Evolutionary conservation across 306 rosid species (phyloP).

Genomic region (Trichosanthes truncata): DNA sequence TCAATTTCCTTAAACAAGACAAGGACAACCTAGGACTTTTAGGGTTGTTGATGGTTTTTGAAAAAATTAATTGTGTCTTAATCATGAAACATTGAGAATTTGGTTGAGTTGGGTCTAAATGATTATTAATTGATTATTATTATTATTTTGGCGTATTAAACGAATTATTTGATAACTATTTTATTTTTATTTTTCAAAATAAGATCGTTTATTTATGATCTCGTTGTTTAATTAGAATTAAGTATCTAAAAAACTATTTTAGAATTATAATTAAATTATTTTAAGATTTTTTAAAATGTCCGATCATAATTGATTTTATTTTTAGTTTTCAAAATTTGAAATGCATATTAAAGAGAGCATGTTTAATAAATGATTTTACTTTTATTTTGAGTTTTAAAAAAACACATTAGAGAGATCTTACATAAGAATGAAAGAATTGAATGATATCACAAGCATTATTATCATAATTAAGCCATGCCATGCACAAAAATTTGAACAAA

Average conservation of each 20-base stretch:
- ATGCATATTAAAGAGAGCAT: not conserved
- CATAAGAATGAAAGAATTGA: not conserved
- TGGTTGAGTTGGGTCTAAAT: not conserved
- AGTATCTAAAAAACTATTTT: too few relatives aligned
- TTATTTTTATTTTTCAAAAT: not conserved
- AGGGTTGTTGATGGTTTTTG: rapidly evolving
- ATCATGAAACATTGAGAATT: not conserved
- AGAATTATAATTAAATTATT: too few relatives aligned
- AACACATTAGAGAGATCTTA: not conserved
- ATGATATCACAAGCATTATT: not conserved
- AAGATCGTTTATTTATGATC: not conserved
- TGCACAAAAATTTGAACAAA: not conserved
- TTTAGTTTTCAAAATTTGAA: too few relatives aligned
- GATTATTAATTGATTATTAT: too few relatives aligned
- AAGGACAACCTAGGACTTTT: not conserved
- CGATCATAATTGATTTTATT: too few relatives aligned
- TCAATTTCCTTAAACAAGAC: not conserved
- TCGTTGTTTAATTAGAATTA: not conserved
- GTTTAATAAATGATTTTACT: not conserved
- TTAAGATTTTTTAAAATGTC: too few relatives aligned
- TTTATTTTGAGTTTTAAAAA: not conserved
- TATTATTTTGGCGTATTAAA: not conserved
- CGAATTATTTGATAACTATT: not conserved
- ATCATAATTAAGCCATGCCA: not conserved
- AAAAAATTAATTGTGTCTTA: not conserved